Conservation (phyloP, 2,329 filamentous ascomycete species). For the Chlorencoelia australis region DNA sequence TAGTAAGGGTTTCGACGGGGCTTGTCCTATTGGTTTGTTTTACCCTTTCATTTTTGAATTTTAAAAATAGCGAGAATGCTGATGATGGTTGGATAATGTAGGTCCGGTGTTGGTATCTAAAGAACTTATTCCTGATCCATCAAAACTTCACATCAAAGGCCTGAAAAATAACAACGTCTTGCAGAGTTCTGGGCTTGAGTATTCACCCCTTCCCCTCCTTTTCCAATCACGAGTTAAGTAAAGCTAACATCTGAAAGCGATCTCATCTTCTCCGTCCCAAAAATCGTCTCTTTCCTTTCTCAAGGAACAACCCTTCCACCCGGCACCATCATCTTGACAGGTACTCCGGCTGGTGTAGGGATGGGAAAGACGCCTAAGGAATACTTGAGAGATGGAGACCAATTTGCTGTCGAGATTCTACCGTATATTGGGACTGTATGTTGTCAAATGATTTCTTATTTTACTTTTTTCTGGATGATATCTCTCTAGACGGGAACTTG, state of each 20-base stretch:
- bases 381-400: conserved; percentile 35
- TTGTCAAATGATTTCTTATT: too few relatives aligned
- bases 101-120: conserved; percentile 39
- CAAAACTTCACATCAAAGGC: conserved; percentile 32
- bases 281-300: conserved; percentile 32
- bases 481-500: too few relatives aligned
- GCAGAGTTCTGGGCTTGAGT: conserved; percentile 35
- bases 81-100: conserved; percentile 21
- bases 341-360: conserved; percentile 33
- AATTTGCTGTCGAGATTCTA: conserved; percentile 38
- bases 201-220: conserved; percentile 11
- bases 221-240: neutral
- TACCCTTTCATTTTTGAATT: neutral
- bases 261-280: conserved; percentile 37
- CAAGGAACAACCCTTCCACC: conserved; percentile 34
- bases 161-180: conserved; percentile 39
- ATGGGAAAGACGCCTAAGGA: conserved; percentile 28
- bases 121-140: conserved; percentile 32
- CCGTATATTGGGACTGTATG: conserved; percentile 40
- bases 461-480: too few relatives aligned
- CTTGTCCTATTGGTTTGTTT: conserved; percentile 35
- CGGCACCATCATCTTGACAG: conserved; percentile 37
- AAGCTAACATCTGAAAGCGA: conserved; percentile 25
- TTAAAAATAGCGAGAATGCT: neutral
- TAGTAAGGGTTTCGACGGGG: conserved; percentile 40